Evolutionary conservation across 2,329 filamentous ascomycete species (phyloP).

Genomic region (Microthyrium microscopicum): DNA sequence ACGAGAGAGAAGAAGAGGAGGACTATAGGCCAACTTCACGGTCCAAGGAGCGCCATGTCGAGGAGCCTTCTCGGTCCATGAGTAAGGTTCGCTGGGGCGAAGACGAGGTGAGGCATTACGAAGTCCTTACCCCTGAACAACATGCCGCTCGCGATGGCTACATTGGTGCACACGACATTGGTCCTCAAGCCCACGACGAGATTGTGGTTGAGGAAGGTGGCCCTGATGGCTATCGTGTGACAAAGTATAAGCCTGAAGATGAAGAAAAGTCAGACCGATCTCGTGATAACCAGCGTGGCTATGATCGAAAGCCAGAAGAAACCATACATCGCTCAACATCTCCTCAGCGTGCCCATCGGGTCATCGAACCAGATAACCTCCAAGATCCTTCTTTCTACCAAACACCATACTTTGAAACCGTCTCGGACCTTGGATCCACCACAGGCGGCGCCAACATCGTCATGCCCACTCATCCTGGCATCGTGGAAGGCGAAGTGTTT

Average conservation of each 20-base stretch:
- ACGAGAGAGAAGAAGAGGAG: constrained; percentile 8
- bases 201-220: constrained; percentile 23
- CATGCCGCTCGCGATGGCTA: constrained; percentile 19
- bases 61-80: constrained; percentile 10
- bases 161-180: constrained; percentile 13
- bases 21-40: too few species aligned
- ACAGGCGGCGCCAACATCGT: neutral
- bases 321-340: constrained; percentile 10
- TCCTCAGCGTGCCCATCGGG: constrained; percentile 10
- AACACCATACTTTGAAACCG: constrained; percentile 25
- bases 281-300: too few species aligned
- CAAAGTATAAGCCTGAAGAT: constrained; percentile 18
- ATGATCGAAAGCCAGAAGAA: constrained; percentile 7
- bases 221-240: constrained; percentile 15
- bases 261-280: too few species aligned
- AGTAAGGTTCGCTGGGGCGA: constrained; percentile 30
- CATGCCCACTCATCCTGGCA: constrained; percentile 12
- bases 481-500: constrained; percentile 19
- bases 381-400: constrained; percentile 17
- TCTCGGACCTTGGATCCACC: constrained; percentile 20
- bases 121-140: constrained; percentile 26
- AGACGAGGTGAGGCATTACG: constrained; percentile 29
- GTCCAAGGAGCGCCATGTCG: constrained; percentile 12
- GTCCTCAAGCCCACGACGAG: constrained; percentile 17
- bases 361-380: constrained; percentile 13